Conservation (phyloP, 768 basidiomycete species). For the Tylopilus plumbeoviolaceoides region DNA sequence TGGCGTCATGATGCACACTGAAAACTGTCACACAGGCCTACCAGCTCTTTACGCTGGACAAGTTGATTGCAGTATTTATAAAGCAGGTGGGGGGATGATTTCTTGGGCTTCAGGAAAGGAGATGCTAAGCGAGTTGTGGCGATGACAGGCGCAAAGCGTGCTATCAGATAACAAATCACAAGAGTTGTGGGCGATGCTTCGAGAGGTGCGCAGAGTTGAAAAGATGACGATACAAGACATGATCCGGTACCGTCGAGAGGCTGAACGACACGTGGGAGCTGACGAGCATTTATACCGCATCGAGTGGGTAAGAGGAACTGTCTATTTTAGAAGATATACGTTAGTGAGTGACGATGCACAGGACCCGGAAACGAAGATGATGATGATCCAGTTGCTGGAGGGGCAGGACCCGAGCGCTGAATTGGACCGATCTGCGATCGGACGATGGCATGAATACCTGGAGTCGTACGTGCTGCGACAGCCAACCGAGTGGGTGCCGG, state of each 20-base stretch:
- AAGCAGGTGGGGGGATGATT: slow-evolving; percentile 69
- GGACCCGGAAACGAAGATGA: slow-evolving; percentile 51
- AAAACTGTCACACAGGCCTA: slow-evolving; percentile 64
- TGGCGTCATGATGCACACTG: background rate
- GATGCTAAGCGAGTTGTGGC: slow-evolving; percentile 3
- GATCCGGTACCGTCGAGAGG: slow-evolving; percentile 75
- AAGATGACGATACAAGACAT: slow-evolving; percentile 58
- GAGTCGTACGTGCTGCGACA: slow-evolving; percentile 68
- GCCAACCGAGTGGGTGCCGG: slow-evolving; percentile 68
- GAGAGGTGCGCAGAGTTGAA: slow-evolving; percentile 54
- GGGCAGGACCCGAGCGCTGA: slow-evolving; percentile 62
- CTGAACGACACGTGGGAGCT: slow-evolving; percentile 67
- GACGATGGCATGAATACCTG: slow-evolving; percentile 72
- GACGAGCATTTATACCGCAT: slow-evolving; percentile 77
- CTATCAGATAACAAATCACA: slow-evolving; percentile 81
- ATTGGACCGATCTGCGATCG: slow-evolving; percentile 43
- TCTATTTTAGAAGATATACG: background rate
- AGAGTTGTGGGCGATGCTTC: slow-evolving; percentile 76
- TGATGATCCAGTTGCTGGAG: slow-evolving; percentile 60
- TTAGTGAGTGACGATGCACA: slow-evolving; percentile 29
- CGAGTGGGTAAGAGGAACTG: slow-evolving; percentile 61
- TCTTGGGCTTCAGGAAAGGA: background rate
- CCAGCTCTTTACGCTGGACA: slow-evolving; percentile 90
- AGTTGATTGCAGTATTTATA: slow-evolving; percentile 80
- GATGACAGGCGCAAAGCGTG: slow-evolving; percentile 75